Evolutionary conservation across 1,284 basidiomycete genomes (phyloP), one percentile per base, ranked within the genome.

Genomic region (Sparassis latifolia): DNA sequence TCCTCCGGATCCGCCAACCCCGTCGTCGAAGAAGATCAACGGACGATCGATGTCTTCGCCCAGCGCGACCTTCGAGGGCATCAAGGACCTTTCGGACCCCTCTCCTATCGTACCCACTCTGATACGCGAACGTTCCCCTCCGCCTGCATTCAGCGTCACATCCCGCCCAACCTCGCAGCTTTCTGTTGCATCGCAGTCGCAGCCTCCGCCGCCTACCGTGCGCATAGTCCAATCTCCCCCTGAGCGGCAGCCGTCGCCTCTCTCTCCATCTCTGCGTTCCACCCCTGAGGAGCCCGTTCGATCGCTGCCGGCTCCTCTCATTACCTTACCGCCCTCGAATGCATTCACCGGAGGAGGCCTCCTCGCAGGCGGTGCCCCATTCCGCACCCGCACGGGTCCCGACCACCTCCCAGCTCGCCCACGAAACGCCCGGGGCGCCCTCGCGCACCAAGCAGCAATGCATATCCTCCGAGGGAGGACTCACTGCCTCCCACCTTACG

Each of bases 101-200:
- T 60, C 66, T 20, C 67, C 65, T 30, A 80, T 86, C 49, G 73
- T 78, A 10, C 85, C 85, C 1, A 85, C 82, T 29, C 77, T 77
- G 10, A 84, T 88, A 50, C 78, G 78, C 51, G 73, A 78, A 55
- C 77, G 84, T 31, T 71, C 77, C 41, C 77, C 80, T 1, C 75
- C 77, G 1, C 77, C 83, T 2, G 71, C 80, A 7, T 89, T 87
- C 58, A 79, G 78, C 50, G 84, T 87, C 33, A 84, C 80, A 2
- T 86, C 84, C 9, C 71, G 85, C 9, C 84, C 85, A 2, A 41
- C 51, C 0, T 64, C 62, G 3, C 62, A 64, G 50, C 47, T 64
- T 32, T 62, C 61, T 10, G 32, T 60, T 28, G 43, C 59, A 38
- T 47, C 45, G n/a, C 45, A 41, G 3, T 35, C 46, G 6, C 50